phyloP scores from a whole-genome alignment of 2,329 filamentous ascomycete genomes.

The Lizonia empirigonia region DNA sequence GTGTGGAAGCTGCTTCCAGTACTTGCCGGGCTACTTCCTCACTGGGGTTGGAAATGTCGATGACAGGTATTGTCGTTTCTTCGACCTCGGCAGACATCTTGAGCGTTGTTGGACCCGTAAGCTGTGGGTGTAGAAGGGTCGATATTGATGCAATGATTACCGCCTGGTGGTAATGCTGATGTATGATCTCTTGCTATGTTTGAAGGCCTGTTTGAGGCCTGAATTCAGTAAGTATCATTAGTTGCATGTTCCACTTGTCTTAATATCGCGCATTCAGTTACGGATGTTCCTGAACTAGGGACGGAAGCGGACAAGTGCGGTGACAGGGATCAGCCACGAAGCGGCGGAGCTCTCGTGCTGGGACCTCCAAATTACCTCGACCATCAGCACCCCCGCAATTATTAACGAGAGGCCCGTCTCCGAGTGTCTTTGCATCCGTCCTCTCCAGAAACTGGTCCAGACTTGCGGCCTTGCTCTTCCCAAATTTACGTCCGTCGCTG shows the following conservation, averaged over 20 bases:
- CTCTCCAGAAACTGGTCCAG: background rate
- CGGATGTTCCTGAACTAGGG: conserved; percentile 8
- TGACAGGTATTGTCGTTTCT: conserved; percentile 68
- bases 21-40: conserved; percentile 68
- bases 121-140: too few species aligned
- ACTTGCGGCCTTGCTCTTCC: background rate
- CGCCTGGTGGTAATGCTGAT: too few species aligned
- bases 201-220: too few species aligned
- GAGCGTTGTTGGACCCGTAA: background rate
- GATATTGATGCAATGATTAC: too few species aligned
- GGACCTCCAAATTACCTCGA: conserved; percentile 10
- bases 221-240: too few species aligned
- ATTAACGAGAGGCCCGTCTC: conserved; percentile 1
- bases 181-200: too few species aligned
- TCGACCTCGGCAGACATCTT: conserved; percentile 23
- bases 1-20: conserved; percentile 77
- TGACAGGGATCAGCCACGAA: conserved; percentile 10
- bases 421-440: background rate
- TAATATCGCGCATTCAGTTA: background rate
- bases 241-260: conserved; percentile 2
- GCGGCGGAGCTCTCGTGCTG: conserved; percentile 19
- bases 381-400: conserved; percentile 16
- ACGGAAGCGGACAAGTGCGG: conserved; percentile 12
- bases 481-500: background rate
- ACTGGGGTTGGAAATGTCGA: conserved; percentile 73